Percentiles rank a stretch among this genome's conserved stretches.
Evolutionary conservation across 2,329 filamentous ascomycete species (phyloP).

Genomic region (Monilinia polystroma): DNA sequence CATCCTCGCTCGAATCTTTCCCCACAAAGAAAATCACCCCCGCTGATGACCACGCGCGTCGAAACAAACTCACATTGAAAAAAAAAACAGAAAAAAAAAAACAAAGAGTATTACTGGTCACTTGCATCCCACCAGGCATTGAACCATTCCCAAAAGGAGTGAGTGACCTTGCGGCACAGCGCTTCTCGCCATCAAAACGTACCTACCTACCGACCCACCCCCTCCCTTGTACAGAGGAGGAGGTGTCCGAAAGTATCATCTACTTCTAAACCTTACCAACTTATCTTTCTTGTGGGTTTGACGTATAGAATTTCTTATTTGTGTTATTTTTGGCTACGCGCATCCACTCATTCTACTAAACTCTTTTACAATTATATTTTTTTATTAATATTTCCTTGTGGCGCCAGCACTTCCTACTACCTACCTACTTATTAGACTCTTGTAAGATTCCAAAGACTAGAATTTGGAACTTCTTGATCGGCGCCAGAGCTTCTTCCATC

Average conservation of each 20-base stretch:
- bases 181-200: not conserved
- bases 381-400: not conserved
- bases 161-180: slow-evolving; percentile 22
- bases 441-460: not conserved
- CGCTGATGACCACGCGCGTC: slow-evolving; percentile 11
- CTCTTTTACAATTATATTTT: slow-evolving; percentile 4
- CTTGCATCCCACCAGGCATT: not conserved
- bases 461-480: slow-evolving; percentile 7
- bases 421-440: not conserved
- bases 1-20: slow-evolving; percentile 10
- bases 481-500: slow-evolving; percentile 13
- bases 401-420: slow-evolving; percentile 9
- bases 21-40: slow-evolving; percentile 13
- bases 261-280: slow-evolving; percentile 1
- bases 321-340: slow-evolving; percentile 20
- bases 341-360: slow-evolving; percentile 17
- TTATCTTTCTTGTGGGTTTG: not conserved
- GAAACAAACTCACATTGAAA: not conserved
- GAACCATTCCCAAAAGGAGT: slow-evolving; percentile 9
- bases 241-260: not conserved
- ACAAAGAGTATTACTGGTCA: not conserved
- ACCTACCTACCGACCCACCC: no score
- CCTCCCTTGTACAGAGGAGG: no score
- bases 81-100: not conserved
- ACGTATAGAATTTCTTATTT: not conserved